A percentile compares a stretch with the other conserved stretches of the same genome.
Conservation (phyloP, 495 filamentous ascomycete species). For the Astrothelium subdiscretum region DNA sequence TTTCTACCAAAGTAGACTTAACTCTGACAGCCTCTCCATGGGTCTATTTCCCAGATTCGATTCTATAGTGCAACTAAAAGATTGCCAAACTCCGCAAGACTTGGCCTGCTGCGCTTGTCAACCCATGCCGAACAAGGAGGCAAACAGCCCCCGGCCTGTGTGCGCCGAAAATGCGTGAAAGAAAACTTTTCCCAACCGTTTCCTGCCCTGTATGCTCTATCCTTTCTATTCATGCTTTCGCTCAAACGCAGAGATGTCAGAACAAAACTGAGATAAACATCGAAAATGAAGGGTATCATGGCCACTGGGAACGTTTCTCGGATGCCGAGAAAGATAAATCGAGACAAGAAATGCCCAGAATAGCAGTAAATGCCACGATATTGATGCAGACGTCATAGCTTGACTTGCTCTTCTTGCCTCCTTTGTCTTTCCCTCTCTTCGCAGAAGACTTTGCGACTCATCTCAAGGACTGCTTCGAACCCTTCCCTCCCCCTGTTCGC, state of each 20-base stretch:
- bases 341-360: background rate
- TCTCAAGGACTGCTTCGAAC: constrained; percentile 86
- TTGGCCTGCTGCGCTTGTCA: too few relatives aligned
- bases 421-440: constrained; percentile 57
- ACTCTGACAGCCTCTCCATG: background rate
- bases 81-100: too few relatives aligned
- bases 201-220: background rate
- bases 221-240: background rate
- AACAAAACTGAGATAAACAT: background rate
- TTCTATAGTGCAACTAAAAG: too few relatives aligned
- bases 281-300: background rate
- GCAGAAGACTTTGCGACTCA: constrained; percentile 83
- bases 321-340: background rate
- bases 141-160: too few relatives aligned
- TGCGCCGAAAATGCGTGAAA: background rate
- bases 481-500: constrained; percentile 79
- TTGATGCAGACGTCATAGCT: background rate
- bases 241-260: background rate
- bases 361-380: background rate
- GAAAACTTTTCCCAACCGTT: background rate
- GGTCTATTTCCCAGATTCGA: too few relatives aligned
- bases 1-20: background rate
- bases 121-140: too few relatives aligned
- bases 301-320: background rate
- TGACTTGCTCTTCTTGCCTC: constrained; percentile 4